Conservation (phyloP, 176 grass and related monocot genomes). For the Rhipidocladum racemiflorum region DNA sequence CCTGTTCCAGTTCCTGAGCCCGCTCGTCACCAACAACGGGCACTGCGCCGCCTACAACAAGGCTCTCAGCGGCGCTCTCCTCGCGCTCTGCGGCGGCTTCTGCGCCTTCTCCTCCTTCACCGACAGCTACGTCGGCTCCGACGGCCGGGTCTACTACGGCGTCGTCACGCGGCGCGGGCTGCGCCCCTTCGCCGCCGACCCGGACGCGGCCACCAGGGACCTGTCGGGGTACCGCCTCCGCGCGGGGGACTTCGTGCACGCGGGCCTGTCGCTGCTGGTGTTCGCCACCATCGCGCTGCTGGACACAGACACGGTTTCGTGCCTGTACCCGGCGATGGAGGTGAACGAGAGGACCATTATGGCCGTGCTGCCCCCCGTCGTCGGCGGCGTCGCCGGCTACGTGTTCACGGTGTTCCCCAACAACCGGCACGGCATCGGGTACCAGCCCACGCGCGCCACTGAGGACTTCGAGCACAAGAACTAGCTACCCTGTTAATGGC, state of each 20-base stretch:
- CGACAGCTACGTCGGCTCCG: constrained; percentile 68
- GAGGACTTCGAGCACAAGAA: constrained; percentile 40
- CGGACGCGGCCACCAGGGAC: constrained; percentile 29
- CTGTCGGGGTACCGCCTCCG: constrained; percentile 58
- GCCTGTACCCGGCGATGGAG: constrained; percentile 65
- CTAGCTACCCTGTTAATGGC: background rate
- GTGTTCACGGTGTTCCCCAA: constrained; percentile 65
- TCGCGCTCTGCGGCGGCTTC: constrained; percentile 54
- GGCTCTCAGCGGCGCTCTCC: constrained; percentile 30
- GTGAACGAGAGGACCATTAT: constrained; percentile 46
- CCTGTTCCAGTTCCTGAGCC: constrained; percentile 69
- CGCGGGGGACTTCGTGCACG: constrained; percentile 64
- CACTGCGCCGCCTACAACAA: constrained; percentile 52
- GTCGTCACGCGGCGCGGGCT: constrained; percentile 49
- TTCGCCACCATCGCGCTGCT: constrained; percentile 65
- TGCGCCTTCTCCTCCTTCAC: constrained; percentile 76
- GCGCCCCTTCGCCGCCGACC: constrained; percentile 52
- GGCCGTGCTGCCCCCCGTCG: constrained; percentile 57
- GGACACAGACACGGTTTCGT: constrained; percentile 49
- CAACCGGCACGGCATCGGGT: constrained; percentile 67
- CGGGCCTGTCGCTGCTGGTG: constrained; percentile 50
- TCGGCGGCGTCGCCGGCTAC: constrained; percentile 54
- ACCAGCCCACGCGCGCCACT: constrained; percentile 42
- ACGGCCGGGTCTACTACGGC: constrained; percentile 76
- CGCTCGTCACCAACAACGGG: constrained; percentile 66